Evolutionary conservation across 331 rosid genomes (phyloP).

Genomic region (Telfairia occidentalis): DNA sequence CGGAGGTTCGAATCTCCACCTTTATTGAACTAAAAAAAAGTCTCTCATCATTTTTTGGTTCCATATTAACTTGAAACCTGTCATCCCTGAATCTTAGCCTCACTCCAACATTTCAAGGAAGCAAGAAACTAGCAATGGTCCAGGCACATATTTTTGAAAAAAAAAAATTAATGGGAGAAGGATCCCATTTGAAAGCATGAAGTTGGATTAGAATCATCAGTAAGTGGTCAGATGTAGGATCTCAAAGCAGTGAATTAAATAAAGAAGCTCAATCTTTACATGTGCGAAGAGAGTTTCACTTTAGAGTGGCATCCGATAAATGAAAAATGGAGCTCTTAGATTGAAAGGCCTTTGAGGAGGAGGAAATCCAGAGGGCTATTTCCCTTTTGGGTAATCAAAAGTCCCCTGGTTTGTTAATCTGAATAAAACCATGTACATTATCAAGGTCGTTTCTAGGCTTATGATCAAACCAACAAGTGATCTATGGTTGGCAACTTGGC

Average conservation of each 20-base stretch:
- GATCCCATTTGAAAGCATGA: neutral
- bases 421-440: neutral
- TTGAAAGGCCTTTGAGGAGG: neutral
- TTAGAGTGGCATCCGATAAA: neutral
- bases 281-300: neutral
- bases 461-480: neutral
- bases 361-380: neutral
- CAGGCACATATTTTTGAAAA: neutral
- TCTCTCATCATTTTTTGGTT: neutral
- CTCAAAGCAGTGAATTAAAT: neutral
- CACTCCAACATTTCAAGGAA: neutral
- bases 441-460: neutral
- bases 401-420: neutral
- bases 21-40: no score
- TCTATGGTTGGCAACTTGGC: neutral
- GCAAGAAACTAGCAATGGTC: neutral
- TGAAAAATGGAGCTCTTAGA: neutral
- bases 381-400: neutral
- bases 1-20: no score
- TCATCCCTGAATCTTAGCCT: neutral
- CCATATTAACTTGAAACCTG: neutral
- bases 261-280: neutral
- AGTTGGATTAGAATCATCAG: neutral
- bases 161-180: neutral
- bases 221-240: neutral